Evolutionary conservation across 2,329 filamentous ascomycete species (phyloP).

Genomic region (Exophiala bonariae): DNA sequence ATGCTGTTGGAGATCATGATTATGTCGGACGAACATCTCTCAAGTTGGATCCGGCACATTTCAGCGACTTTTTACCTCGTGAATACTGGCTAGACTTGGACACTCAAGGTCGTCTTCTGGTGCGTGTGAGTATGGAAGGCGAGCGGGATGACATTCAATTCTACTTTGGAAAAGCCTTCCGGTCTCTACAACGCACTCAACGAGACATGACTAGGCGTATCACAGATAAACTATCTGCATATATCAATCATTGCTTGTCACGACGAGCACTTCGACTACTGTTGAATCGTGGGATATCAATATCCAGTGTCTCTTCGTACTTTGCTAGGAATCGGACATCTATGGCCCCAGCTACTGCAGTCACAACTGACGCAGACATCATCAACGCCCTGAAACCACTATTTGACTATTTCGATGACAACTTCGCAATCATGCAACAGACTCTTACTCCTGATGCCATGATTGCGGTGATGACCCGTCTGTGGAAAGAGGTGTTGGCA

Average conservation of each 20-base stretch:
- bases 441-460: conserved; percentile 94
- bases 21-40: conserved; percentile 95
- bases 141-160: conserved; percentile 98
- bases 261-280: conserved; percentile 74
- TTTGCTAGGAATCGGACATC: conserved; percentile 49
- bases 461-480: conserved; percentile 94
- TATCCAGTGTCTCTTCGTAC: conserved; percentile 73
- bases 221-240: conserved; percentile 94
- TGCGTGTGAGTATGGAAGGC: conserved; percentile 97
- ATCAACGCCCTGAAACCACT: conserved; percentile 80
- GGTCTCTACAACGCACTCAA: conserved; percentile 91
- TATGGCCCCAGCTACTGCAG: conserved; percentile 45
- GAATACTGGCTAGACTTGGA: conserved; percentile 98
- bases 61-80: conserved; percentile 89
- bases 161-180: conserved; percentile 95
- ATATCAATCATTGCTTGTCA: conserved; percentile 88
- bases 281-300: conserved; percentile 69
- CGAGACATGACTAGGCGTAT: conserved; percentile 98
- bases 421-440: conserved; percentile 98
- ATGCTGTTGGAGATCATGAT: conserved; percentile 94
- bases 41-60: conserved; percentile 96
- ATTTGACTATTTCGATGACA: conserved; percentile 95
- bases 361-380: conserved; percentile 70
- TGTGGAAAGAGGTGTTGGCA: conserved; percentile 96
- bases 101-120: conserved; percentile 83